Evolutionary conservation across 495 filamentous ascomycete genomes (phyloP).

Genomic region (Aspergillus biplanus): DNA sequence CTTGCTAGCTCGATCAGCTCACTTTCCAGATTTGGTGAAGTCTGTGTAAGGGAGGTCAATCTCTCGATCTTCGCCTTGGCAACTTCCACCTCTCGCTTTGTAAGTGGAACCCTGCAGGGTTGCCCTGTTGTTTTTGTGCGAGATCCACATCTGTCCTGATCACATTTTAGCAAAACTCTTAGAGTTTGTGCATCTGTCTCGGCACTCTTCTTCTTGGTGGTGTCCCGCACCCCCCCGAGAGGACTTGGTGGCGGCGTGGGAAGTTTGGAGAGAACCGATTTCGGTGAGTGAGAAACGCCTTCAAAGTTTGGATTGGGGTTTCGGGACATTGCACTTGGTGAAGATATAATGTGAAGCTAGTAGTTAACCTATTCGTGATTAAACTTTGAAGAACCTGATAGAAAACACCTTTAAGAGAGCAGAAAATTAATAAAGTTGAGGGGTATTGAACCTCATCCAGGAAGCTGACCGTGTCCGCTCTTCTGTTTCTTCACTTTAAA

Average conservation of each 20-base stretch:
- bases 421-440: background rate
- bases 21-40: conserved; percentile 6
- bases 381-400: background rate
- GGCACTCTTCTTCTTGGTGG: background rate
- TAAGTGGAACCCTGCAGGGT: conserved; percentile 4
- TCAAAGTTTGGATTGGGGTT: background rate
- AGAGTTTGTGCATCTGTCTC: background rate
- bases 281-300: background rate
- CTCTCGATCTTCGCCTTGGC: background rate
- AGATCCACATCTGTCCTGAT: conserved; percentile 11
- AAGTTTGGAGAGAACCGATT: background rate
- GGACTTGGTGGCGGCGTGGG: background rate
- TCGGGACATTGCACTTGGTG: background rate
- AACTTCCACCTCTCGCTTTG: background rate
- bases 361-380: background rate
- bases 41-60: conserved; percentile 10
- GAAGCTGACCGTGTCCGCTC: background rate
- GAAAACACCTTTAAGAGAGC: background rate
- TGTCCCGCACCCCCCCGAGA: background rate
- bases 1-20: conserved; percentile 9
- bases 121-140: conserved; percentile 16
- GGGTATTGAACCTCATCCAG: background rate
- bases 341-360: background rate
- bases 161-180: conserved; percentile 4
- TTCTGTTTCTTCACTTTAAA: background rate